Base-by-base conservation (phyloP, 495 filamentous ascomycete genomes). In the Polyplosphaeria fusca region DNA sequence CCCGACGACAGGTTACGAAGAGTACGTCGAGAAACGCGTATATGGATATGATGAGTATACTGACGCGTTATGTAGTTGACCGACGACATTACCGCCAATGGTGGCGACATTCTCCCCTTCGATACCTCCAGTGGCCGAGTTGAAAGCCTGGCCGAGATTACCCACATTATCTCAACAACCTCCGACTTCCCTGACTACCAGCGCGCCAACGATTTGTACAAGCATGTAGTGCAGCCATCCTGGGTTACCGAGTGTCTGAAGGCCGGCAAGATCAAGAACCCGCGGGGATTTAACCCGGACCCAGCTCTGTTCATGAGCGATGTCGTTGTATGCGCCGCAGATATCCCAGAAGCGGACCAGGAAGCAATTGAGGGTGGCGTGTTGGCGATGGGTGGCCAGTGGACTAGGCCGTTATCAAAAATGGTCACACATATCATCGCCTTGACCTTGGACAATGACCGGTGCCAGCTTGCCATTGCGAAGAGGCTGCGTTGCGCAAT, bases 291-390 rank as follows among this genome's bases (percentile, higher is more conserved):
- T 64, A 96, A 85, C 38, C 93, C 93, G 0, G 94, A 99, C 63
- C 91, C 93, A 5, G 78, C 85, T 35, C 83, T 95, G 58, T 91
- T 95, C 70, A 86, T 98, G 73, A 89, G 86, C 41, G 85, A 86
- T 60, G 84, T 87, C 11, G 70, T 93, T 2, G 84, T 84, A 18
- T 62, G 58, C 44, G 57, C 47, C 3, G 83, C 80, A 3, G 89
- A 94, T 58, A 83, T 99, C 42, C 93, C 93, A 3, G 72, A 80
- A n/a, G 85, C 81, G 12, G 93, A 99, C 71, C 87, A 90, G 67
- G 92, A 97, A 70, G 86, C 89, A 0, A 96, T 99, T 49, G 82
- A 86, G 44, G 93, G 90, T 2, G 93, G 89, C 3, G 87, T 95
- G 3, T 71, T 94, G 57, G 92, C 94, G 0, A 86, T 94, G 73